phyloP scores from a whole-genome alignment of 306 rosid genomes.

The Herpetospermum pedunculosum region DNA sequence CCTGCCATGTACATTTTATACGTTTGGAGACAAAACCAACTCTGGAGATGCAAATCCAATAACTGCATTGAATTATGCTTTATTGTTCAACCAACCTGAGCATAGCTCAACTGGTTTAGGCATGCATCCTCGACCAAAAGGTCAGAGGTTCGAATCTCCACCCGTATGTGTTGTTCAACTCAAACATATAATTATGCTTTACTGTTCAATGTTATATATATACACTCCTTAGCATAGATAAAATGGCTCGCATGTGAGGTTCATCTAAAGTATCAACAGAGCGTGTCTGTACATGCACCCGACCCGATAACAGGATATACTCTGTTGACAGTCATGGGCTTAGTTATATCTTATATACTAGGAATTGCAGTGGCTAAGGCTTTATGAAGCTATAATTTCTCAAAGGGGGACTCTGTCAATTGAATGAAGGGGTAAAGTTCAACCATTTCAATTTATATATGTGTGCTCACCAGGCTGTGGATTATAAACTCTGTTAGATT shows the following conservation, averaged over 20 bases:
- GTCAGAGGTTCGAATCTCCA: neutral
- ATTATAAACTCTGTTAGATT: constrained; percentile 6
- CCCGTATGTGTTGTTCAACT: neutral
- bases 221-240: neutral
- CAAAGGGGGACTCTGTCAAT: neutral
- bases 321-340: neutral
- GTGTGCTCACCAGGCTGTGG: neutral
- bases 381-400: neutral
- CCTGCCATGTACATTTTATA: neutral
- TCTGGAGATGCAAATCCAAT: neutral
- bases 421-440: neutral
- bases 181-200: neutral
- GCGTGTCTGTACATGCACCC: neutral
- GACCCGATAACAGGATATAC: neutral
- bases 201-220: neutral
- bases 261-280: neutral
- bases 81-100: neutral
- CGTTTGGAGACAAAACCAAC: neutral
- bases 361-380: neutral
- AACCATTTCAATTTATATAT: neutral
- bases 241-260: neutral
- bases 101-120: neutral
- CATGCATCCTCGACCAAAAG: neutral
- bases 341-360: neutral
- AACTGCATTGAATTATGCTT: neutral